Evolutionary conservation across 768 basidiomycete genomes (phyloP), one percentile per base, ranked within the genome.

Genomic region (Goffeauzyma gilvescens): DNA sequence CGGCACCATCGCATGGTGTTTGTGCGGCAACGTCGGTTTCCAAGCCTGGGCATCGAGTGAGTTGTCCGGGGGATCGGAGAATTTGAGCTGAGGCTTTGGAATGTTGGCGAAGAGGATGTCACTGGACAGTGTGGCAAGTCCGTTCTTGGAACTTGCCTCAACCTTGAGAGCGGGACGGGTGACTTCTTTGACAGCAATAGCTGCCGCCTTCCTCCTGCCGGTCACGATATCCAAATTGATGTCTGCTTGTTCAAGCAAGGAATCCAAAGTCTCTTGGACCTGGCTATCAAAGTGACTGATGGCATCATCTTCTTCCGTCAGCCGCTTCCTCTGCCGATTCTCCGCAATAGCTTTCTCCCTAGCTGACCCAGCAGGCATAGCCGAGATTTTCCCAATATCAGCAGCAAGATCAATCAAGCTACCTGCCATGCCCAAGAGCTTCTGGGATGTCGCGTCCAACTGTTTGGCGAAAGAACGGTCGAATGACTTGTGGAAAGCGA

Each of bases 401-500:
- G 69, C 63, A 8, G 71, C 69, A 2, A 78, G 62, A 20, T 59
- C 54, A 32, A 93, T 57, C 14, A 87, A 67, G 41, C 67, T 68
- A 57, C 80, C 79, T 2, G 78, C 73, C 17, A 86, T 54, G 6
- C 67, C 60, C 17, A 93, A 69, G 2, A 89, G 70, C 23, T 74
- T 69, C 13, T 70, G 63, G 0, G 81, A 78, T 42, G 81, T 72
- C 3, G 55, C 61, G 54, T 95, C 87, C 26, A 93, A 63, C 31
- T 76, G 73, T 41, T 68, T 67, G 2, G 78, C 79, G 41, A 93
- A 69, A 2, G 64, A 67, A 4, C 72, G 63, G 60, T 89, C 79
- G 49, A 96, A 73, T 2, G 87, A 81, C 18, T 83, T 78, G 64
- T 93, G 83, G 62, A 87, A 95, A n/a, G 70, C 65, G 44, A 96